A percentile compares a stretch with the other conserved stretches of the same genome.
phyloP scores from a whole-genome alignment of 345 rosid species.

The Salix purpurea region DNA sequence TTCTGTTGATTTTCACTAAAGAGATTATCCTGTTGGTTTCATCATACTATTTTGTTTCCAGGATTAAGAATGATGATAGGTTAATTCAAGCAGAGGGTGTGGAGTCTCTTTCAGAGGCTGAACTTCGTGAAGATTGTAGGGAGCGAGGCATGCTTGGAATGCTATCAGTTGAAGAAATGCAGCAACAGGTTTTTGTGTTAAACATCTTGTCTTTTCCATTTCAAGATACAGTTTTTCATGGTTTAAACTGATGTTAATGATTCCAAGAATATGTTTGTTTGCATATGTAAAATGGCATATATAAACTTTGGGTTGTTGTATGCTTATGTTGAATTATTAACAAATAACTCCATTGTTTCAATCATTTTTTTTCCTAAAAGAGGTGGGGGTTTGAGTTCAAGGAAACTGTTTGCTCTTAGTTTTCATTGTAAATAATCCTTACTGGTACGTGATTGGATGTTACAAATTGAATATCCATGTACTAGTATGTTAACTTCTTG shows the following conservation, averaged over 20 bases:
- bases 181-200: conserved; percentile 55
- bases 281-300: neutral
- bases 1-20: no score
- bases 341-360: neutral
- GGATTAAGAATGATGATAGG: conserved; percentile 91
- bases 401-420: neutral
- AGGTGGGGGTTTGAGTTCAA: neutral
- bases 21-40: neutral
- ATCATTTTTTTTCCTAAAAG: neutral
- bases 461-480: neutral
- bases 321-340: neutral
- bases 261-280: neutral
- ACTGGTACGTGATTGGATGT: neutral
- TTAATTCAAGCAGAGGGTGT: conserved; percentile 90
- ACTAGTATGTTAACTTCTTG: conserved; percentile 8
- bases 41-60: conserved; percentile 13
- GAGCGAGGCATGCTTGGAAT: conserved; percentile 90
- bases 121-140: conserved; percentile 93
- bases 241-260: neutral
- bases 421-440: neutral
- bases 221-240: neutral
- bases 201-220: neutral
- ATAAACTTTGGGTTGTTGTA: neutral
- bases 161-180: conserved; percentile 91
- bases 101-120: conserved; percentile 86